Evolutionary conservation across 1,139 yeast genomes (phyloP).

Genomic region (Spencermartinsiella ligniputridi): DNA sequence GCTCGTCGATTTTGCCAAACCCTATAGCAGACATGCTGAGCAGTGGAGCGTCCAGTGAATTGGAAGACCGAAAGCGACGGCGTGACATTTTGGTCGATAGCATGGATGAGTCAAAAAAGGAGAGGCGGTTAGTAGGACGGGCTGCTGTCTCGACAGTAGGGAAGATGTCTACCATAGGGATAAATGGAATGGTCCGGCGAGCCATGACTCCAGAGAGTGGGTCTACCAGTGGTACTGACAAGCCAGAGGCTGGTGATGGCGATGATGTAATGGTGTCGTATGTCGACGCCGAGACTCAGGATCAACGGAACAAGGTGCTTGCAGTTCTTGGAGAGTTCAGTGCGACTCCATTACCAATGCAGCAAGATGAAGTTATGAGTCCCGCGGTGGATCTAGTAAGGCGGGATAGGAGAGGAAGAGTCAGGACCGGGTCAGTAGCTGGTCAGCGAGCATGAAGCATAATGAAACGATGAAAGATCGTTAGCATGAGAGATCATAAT

Average conservation of each 20-base stretch:
- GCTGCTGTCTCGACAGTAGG: slow-evolving; percentile 11
- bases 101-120: slow-evolving; percentile 4
- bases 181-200: too few species aligned
- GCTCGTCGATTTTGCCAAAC: neutral
- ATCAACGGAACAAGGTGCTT: slow-evolving; percentile 22
- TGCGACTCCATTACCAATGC: slow-evolving; percentile 5
- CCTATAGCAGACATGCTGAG: neutral
- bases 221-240: neutral
- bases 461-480: too few species aligned
- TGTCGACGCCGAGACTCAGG: slow-evolving; percentile 22
- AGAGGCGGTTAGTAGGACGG: slow-evolving; percentile 15
- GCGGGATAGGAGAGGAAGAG: slow-evolving; percentile 3
- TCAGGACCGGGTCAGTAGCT: slow-evolving; percentile 7
- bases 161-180: slow-evolving; percentile 1
- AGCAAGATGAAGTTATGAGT: slow-evolving; percentile 16
- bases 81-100: neutral
- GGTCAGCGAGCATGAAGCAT: too few species aligned
- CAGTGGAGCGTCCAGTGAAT: neutral
- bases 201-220: neutral
- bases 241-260: neutral
- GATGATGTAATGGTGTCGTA: slow-evolving; percentile 18
- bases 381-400: slow-evolving; percentile 20
- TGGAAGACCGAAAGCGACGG: neutral
- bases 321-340: slow-evolving; percentile 23
- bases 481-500: too few species aligned